phyloP scores from a whole-genome alignment of 2,329 filamentous ascomycete species.

The Monosporascus sp. region DNA sequence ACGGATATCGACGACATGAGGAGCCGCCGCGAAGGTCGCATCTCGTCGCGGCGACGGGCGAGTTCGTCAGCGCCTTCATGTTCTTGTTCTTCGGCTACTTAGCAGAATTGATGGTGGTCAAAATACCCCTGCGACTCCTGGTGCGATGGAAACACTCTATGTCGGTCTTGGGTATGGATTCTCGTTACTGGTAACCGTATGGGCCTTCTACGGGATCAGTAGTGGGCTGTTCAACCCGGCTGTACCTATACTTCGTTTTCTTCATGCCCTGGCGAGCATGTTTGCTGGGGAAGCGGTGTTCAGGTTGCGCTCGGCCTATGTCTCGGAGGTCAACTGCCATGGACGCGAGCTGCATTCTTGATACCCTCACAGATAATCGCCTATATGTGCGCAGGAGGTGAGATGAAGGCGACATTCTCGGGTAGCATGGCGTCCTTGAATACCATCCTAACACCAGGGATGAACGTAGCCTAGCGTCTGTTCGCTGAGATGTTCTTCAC shows the following conservation, averaged over 20 bases:
- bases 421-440: conserved; percentile 31
- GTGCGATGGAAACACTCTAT: conserved; percentile 28
- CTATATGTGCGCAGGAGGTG: conserved; percentile 48
- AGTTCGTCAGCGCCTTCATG: conserved; percentile 38
- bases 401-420: conserved; percentile 49
- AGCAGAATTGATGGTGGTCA: conserved; percentile 24
- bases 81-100: conserved; percentile 38
- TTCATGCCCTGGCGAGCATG: not conserved
- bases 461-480: conserved; percentile 44
- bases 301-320: conserved; percentile 46
- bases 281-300: not conserved
- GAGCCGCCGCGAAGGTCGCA: conserved; percentile 4
- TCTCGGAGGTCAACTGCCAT: conserved; percentile 42
- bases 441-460: conserved; percentile 13
- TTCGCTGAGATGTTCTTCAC: conserved; percentile 60
- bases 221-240: conserved; percentile 36
- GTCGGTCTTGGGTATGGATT: conserved; percentile 37
- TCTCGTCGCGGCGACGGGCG: conserved; percentile 32
- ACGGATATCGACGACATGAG: not conserved
- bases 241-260: conserved; percentile 17
- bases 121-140: conserved; percentile 5
- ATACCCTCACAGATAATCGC: conserved; percentile 47
- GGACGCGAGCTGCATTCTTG: conserved; percentile 39
- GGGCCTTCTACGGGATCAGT: conserved; percentile 44
- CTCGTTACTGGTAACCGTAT: conserved; percentile 41